Evolutionary conservation across 2,329 filamentous ascomycete species (phyloP).

Genomic region (Colletotrichum phormii): DNA sequence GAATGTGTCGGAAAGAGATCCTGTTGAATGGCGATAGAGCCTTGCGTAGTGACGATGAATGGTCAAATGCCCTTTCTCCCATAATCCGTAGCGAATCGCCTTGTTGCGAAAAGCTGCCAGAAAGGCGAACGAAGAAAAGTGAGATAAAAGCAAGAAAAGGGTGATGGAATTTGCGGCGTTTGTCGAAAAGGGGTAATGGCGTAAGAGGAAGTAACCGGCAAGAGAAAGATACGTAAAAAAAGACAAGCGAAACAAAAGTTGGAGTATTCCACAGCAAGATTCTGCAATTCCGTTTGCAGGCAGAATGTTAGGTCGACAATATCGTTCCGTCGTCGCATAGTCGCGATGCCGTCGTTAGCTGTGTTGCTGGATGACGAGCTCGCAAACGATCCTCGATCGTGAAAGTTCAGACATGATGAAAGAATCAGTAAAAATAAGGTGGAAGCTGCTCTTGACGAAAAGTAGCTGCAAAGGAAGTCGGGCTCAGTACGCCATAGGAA

Average conservation of each 20-base stretch:
- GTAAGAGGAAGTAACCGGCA: conserved; percentile 23
- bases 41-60: background rate
- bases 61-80: background rate
- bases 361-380: background rate
- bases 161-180: background rate
- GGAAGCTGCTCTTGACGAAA: background rate
- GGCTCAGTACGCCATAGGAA: conserved; percentile 8
- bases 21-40: background rate
- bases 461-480: background rate
- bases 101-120: background rate
- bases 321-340: conserved; percentile 13
- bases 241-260: conserved; percentile 29
- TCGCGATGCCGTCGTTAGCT: background rate
- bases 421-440: background rate
- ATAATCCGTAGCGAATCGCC: background rate
- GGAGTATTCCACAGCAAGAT: conserved; percentile 22
- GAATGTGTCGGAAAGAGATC: background rate
- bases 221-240: conserved; percentile 29
- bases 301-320: conserved; percentile 33
- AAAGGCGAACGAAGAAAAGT: background rate
- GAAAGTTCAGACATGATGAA: conserved; percentile 12
- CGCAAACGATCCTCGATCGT: background rate
- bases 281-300: conserved; percentile 26
- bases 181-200: background rate
- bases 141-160: background rate